These are phyloP conservation scores for Hylodesmum podocarpum DNA, from an alignment of 306 rosid species.

Conservation along the genomic window DNA sequence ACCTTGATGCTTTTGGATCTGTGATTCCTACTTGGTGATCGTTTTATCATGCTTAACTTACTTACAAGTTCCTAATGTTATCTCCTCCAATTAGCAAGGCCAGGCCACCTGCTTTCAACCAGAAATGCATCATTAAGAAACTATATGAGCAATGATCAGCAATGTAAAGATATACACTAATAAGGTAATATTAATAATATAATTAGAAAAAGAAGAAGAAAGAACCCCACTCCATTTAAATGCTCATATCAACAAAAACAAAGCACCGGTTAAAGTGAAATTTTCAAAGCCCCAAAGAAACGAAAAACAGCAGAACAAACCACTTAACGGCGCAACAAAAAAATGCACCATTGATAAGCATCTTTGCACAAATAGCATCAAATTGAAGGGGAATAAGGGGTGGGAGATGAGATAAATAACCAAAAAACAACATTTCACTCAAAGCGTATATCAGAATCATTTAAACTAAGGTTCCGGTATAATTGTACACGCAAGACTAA, in stretches of 20 bases:
- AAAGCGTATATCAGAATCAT: background rate
- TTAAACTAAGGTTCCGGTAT: background rate
- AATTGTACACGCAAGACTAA: background rate
- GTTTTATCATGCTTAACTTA: conserved; percentile 58
- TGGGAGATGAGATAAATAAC: background rate
- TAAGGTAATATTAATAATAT: background rate
- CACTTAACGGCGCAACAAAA: background rate
- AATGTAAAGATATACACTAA: background rate
- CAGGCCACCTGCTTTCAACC: conserved; percentile 34
- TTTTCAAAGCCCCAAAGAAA: background rate
- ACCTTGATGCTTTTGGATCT: conserved; percentile 70
- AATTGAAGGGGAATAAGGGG: background rate
- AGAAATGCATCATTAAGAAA: conserved; percentile 12
- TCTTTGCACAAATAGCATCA: background rate
- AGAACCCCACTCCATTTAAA: background rate
- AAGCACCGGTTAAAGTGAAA: background rate
- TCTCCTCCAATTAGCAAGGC: conserved; percentile 15
- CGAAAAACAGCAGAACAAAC: background rate
- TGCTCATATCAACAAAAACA: background rate
- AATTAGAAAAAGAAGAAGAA: background rate
- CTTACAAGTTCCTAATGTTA: background rate
- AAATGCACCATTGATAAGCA: background rate
- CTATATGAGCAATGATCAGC: background rate
- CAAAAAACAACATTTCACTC: background rate
- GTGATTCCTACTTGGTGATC: conserved; percentile 52